phyloP scores from a whole-genome alignment of 257 asterid species.

The Solanum raphanifolium region DNA sequence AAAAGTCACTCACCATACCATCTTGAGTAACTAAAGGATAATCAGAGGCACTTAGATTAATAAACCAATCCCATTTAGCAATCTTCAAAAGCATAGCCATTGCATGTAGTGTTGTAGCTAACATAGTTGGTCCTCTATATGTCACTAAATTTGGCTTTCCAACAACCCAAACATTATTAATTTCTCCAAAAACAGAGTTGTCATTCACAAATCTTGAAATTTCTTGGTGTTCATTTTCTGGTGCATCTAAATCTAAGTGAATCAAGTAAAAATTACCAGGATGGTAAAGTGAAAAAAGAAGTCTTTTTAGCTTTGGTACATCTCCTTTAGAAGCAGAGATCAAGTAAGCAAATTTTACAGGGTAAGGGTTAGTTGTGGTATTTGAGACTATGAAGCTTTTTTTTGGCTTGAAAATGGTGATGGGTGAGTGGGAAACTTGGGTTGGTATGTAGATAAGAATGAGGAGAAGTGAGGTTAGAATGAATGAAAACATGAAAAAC shows the following conservation, averaged over 20 bases:
- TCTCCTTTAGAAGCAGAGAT: slow-evolving; percentile 83
- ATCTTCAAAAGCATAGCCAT: slow-evolving; percentile 53
- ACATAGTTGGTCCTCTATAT: slow-evolving; percentile 93
- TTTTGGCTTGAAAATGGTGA: slow-evolving; percentile 31
- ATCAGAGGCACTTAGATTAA: slow-evolving; percentile 90
- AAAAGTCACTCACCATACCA: slow-evolving; percentile 83
- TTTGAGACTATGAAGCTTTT: slow-evolving; percentile 39
- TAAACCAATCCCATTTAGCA: slow-evolving; percentile 88
- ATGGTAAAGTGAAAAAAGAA: slow-evolving; percentile 67
- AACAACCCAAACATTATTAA: slow-evolving; percentile 76
- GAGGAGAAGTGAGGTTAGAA: slow-evolving; percentile 33
- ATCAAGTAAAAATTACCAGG: slow-evolving; percentile 64
- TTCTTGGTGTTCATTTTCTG: slow-evolving; percentile 46
- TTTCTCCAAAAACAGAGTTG: slow-evolving; percentile 35
- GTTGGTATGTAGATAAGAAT: slow-evolving; percentile 51
- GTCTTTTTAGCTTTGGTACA: slow-evolving; percentile 58
- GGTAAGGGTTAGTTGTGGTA: slow-evolving; percentile 28
- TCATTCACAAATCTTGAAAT: slow-evolving; percentile 50
- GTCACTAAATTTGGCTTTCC: slow-evolving; percentile 61
- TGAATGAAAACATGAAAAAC: slow-evolving; percentile 35
- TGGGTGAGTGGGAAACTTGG: slow-evolving; percentile 27
- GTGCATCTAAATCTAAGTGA: slow-evolving; percentile 71
- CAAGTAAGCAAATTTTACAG: slow-evolving; percentile 71
- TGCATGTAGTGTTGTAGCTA: slow-evolving; percentile 74
- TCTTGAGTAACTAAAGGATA: slow-evolving; percentile 92